Evolutionary conservation across 805 yeast genomes (phyloP), one percentile per base, ranked within the genome.

Genomic region (Candida corydali): DNA sequence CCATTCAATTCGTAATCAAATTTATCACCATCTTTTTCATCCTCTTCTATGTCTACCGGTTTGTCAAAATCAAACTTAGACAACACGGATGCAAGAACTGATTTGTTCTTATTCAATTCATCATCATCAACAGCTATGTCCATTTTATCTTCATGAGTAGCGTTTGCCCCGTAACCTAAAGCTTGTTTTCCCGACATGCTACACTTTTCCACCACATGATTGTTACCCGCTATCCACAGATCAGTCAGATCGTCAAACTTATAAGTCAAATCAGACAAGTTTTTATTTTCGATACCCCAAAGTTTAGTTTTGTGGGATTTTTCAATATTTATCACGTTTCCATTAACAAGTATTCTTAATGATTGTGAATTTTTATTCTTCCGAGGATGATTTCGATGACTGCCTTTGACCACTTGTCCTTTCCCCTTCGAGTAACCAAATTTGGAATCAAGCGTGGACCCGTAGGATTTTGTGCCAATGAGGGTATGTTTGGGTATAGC

Each of bases 231-330:
- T 46, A 73, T 73, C 96, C 96, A 87, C 31, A 70, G 73, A 0
- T 83, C 85, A n/a, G n/a, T n/a, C n/a, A n/a, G n/a, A 42, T 80
- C 74, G 8, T 59, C 64, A 54, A 75, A 89, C 37, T 67, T 65
- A 58, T 69, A 74, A 0, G 82, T 84, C 46, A 88, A 65, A 47
- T 82, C 93, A 23, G 72, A 69, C 2, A 70, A 55, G 3, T 70
- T 65, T 44, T 76, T 72, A 61, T 84, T 85, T 46, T 84, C 88
- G 42, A 77, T 72, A 3, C 98, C 98, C 98, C 98, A 91, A 27
- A 93, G 70, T 54, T 88, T 88, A 22, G 81, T 77, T 61, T 88
- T 87, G 48, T 72, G 73, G 46, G 81, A 66, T 47, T 75, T 76
- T 39, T 83, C 59, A 4, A 67, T 65, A 56, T 75, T 79, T 3